Evolutionary conservation across 2,329 filamentous ascomycete genomes (phyloP), one percentile per base, ranked within the genome.

Genomic region (Colletotrichum caudatum): DNA sequence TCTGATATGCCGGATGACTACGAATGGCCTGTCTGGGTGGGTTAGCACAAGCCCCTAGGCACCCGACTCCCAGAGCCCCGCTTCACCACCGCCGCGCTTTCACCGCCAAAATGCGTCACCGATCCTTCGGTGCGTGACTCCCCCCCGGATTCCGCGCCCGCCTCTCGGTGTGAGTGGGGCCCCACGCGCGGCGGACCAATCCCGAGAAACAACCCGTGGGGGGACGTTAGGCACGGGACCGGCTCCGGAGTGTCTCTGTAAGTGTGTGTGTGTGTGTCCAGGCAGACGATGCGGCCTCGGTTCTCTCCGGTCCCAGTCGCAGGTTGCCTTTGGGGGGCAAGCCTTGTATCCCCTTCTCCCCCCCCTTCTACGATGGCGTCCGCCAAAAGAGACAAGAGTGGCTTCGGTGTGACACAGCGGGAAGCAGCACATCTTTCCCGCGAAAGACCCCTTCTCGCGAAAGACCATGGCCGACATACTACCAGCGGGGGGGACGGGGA

Each of bases 21-120:
- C 2, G 6, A 9, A 53, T 9, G 2, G 12, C 4, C 2, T 51
- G 5, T 26, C 9, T 29, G 3, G 12, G 14, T 44, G 1, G 26
- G 23, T 8, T 8, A 29, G 20, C 18, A 14, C 9, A 23, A 12
- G 3, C 18, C 33, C 9, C 4, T n/a, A 16, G 20, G 29, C 20
- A 56, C 16, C 26, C 16, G 16, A 14, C 7, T 3, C 53, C 16
- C 9, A 33, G 23, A 53, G 50, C 33, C 23, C 6, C 33, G n/a
- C 11, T 48, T 48, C 8, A 18, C 18, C 29, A 37, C 35, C 33
- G 1, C n/a, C 39, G 2, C 29, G 1, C 41, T 23, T 23, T 71
- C 68, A 71, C 68, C 68, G 68, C 64, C 64, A 71, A n/a, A 71
- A 68, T 71, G 68, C 37, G 68, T 71, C 68, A 71, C 41, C 12